A percentile compares a stretch with the other conserved stretches of the same genome.
phyloP scores from a whole-genome alignment of 305 asterid genomes.

The Fraxinus velutina region DNA sequence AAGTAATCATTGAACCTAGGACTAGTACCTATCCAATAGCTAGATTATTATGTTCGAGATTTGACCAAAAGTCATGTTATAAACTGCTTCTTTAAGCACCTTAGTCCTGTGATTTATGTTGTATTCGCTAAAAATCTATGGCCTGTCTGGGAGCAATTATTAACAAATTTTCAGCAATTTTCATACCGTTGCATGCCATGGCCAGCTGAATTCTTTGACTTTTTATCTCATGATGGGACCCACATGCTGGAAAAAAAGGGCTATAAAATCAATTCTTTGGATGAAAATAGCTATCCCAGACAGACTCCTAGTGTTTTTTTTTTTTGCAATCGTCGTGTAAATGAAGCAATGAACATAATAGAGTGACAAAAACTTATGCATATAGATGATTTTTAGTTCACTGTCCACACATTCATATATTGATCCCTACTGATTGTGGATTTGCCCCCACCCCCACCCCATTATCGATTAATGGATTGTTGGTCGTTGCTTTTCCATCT shows the following conservation, averaged over 20 bases:
- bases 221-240: too few species aligned
- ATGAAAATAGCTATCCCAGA: too few species aligned
- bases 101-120: background rate
- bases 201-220: too few species aligned
- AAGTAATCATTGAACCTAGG: too few species aligned
- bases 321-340: background rate
- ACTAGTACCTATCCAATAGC: too few species aligned
- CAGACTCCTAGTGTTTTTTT: background rate
- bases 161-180: too few species aligned
- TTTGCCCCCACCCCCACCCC: background rate
- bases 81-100: conserved; percentile 7
- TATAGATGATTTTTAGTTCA: background rate
- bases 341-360: background rate
- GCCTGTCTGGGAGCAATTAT: too few species aligned
- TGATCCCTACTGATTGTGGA: conserved; percentile 5
- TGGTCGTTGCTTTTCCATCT: background rate
- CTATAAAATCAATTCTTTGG: too few species aligned
- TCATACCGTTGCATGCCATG: too few species aligned
- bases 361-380: background rate
- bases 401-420: background rate
- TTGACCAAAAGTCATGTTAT: background rate
- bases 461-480: conserved; percentile 1
- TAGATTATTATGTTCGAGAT: background rate
- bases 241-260: too few species aligned
- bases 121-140: background rate